Conservation (phyloP, 73 alveolate species). For the Tetrahymena malaccensis region DNA sequence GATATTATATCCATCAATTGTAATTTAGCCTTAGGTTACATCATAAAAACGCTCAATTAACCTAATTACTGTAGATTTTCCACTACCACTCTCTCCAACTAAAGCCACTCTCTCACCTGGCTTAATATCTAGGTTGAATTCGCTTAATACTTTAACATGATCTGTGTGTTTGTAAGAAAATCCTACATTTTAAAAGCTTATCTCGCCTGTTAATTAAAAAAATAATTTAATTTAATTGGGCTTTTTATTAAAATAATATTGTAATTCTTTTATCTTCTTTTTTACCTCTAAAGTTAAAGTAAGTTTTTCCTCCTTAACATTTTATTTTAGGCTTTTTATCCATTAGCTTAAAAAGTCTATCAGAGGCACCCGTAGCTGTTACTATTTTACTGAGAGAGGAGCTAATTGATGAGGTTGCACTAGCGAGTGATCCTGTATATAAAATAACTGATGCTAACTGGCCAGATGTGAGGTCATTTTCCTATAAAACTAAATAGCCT, state of each 20-base stretch:
- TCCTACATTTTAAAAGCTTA: slow-evolving; percentile 25
- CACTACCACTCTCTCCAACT: slow-evolving; percentile 90
- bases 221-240: not conserved
- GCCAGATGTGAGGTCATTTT: slow-evolving; percentile 9
- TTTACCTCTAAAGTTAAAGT: not conserved
- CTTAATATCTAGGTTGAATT: slow-evolving; percentile 48
- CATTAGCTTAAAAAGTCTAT: slow-evolving; percentile 8
- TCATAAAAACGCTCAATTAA: slow-evolving; percentile 89
- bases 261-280: too few species aligned
- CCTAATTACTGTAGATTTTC: slow-evolving; percentile 83
- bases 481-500: slow-evolving; percentile 9
- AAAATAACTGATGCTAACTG: slow-evolving; percentile 19
- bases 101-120: slow-evolving; percentile 37
- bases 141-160: slow-evolving; percentile 45
- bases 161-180: not conserved
- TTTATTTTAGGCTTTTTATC: slow-evolving; percentile 15
- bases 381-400: not conserved
- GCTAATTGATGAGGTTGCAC: not conserved
- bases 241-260: too few species aligned
- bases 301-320: slow-evolving; percentile 2
- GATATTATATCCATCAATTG: slow-evolving; percentile 71
- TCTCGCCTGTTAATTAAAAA: not conserved
- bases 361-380: slow-evolving; percentile 4
- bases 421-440: slow-evolving; percentile 15
- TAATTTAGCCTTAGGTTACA: slow-evolving; percentile 69